Evolutionary conservation across 1,284 basidiomycete species (phyloP), one percentile per base, ranked within the genome.

Genomic region (Tilletia caries): DNA sequence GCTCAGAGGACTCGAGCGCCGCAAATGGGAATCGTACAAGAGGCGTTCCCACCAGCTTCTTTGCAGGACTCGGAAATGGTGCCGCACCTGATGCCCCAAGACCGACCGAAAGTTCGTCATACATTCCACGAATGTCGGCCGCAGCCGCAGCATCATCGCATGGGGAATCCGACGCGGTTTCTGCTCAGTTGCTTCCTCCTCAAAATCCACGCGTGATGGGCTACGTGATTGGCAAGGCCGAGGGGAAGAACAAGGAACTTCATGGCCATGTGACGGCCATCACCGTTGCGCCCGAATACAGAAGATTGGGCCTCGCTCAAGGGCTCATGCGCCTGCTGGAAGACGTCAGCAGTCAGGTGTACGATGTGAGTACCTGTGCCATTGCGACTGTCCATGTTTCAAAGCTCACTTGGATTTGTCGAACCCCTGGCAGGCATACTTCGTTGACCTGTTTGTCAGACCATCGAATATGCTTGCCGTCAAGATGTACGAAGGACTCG

Each of bases 401-500:
- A 10, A 13, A 29, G 20, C 62, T 34, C 25, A 29, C 62, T 37
- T 33, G 18, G n/a, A n/a, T n/a, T n/a, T n/a, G n/a, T n/a, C n/a
- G n/a, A n/a, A n/a, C n/a, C n/a, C n/a, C n/a, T n/a, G n/a, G n/a
- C 87, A 88, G 71, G 91, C 88, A 3, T 91, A 87, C 86, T 95
- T 95, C 78, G 92, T 95, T 64, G 93, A 95, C 84, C 87, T 95
- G 23, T 95, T 92, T 82, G 93, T 95, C 65, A 88, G 93, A 68
- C 91, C 91, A 75, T 89, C 89, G 73, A 82, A 81, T 64, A 66
- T 62, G 1, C 75, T 65, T 1, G 79, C 80, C 58, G 86, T 92
- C 20, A 91, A 91, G 18, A 91, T 95, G 90, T 95, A 95, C 82
- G 91, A 95, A 78, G 87, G 88, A 25, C 85, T 94, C 76, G 92